A percentile compares a stretch with the other conserved stretches of the same genome.
Conservation (phyloP, 1,139 yeast genomes). For the Yamadazyma kanchanaburiensis region DNA sequence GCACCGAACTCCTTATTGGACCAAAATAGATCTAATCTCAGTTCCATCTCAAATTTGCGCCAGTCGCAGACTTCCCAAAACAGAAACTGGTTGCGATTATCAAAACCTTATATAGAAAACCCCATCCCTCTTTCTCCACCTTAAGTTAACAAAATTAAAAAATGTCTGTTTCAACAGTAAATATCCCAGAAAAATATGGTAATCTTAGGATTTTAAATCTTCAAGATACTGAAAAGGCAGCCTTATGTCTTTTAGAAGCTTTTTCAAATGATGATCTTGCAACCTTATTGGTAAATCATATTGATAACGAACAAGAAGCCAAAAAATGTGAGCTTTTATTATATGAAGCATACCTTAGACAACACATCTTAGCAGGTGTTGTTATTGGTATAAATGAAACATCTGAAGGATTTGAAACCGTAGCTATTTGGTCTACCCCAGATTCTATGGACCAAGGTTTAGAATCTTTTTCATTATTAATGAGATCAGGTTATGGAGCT, state of each 20-base stretch:
- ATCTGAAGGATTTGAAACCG: constrained; percentile 54
- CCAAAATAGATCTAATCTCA: too few species aligned
- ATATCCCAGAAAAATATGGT: constrained; percentile 2
- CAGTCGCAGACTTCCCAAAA: too few species aligned
- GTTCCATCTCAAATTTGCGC: too few species aligned
- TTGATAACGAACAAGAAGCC: constrained; percentile 33
- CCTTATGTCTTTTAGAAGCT: constrained; percentile 47
- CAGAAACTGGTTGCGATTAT: too few species aligned
- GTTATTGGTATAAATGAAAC: constrained; percentile 47
- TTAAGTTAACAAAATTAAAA: too few species aligned
- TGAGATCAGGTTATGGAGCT: constrained; percentile 57
- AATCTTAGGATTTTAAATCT: constrained; percentile 27
- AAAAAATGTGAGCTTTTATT: constrained; percentile 42
- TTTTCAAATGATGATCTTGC: constrained; percentile 55
- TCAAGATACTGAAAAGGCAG: constrained; percentile 53
- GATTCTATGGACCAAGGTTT: constrained; percentile 41
- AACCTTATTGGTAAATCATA: constrained; percentile 41
- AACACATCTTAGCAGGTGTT: constrained; percentile 55
- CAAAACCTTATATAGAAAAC: too few species aligned
- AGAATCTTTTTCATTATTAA: constrained; percentile 47
- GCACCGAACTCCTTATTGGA: too few species aligned
- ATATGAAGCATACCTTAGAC: constrained; percentile 55
- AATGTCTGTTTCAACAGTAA: constrained; percentile 1
- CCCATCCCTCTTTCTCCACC: too few species aligned
- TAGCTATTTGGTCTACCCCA: constrained; percentile 62